Base-by-base conservation (phyloP, 257 asterid species). In the Dorcoceras hygrometricum region DNA sequence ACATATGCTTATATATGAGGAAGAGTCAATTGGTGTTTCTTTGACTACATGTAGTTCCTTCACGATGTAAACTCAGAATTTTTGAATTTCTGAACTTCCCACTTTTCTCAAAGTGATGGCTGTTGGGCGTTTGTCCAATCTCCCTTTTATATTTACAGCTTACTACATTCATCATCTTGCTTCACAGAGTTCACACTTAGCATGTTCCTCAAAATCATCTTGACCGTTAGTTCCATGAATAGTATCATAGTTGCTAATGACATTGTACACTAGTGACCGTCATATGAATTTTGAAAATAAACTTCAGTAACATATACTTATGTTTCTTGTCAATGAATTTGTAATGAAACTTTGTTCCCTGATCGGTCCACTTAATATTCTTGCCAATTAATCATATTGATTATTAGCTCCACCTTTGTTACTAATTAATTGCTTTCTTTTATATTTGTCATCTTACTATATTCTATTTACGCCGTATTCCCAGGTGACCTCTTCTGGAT, bases 401-500 rank as follows among this genome's bases (percentile, higher is more conserved):
- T 57, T 23, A 5, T 26, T 27, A 24, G 22, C 20, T 46, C 55
- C 66, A 20, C n/a, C 10, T 23, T 34, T 43, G 10, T 2, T 9
- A 23, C 27, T 27, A 5, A 11, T 27, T 0, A 22, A 65, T 19
- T 20, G 3, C 22, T 70, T 39, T 29, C 31, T 0, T 22, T 20
- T 27, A 57, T 14, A 19, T 3, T 19, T 24, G 51, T 65, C 46
- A 22, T 19, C 0, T 63, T 28, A 24, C 51, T 60, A n/a, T 59
- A 61, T 19, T 32, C 23, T 18, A 32, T 70, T 9, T 28, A 14
- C 43, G 56, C 16, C 20, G 27, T 64, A 27, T 63, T 57, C 19
- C 32, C 77, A 93, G 97, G 97, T 90, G 70, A 90, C 77, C 59
- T 87, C 91, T 22, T 80, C 95, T 20, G 97, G 99, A 62, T 93